A percentile compares a stretch with the other conserved stretches of the same genome.
These are phyloP conservation scores for Hypoxylon trugodes DNA, from an alignment of 495 filamentous ascomycete species.

Conservation along the genomic window DNA sequence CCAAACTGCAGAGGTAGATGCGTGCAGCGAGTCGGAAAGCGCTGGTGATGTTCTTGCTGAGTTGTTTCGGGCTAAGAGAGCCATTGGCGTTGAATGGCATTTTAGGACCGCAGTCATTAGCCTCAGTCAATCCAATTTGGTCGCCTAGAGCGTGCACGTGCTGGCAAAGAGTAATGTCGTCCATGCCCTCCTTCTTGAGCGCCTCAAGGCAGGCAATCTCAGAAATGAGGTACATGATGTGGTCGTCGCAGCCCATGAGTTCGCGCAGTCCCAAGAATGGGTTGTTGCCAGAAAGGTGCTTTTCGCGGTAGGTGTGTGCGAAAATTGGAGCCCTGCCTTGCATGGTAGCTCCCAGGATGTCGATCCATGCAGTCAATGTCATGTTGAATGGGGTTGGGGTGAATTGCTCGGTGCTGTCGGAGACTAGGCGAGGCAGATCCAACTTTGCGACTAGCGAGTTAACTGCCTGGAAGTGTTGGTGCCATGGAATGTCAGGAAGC, in stretches of 20 bases:
- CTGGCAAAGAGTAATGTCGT: constrained; percentile 81
- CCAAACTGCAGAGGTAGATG: constrained; percentile 93
- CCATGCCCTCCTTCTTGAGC: constrained; percentile 81
- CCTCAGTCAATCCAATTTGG: constrained; percentile 84
- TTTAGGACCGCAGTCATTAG: constrained; percentile 56
- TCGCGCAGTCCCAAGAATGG: constrained; percentile 80
- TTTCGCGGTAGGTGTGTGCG: constrained; percentile 89
- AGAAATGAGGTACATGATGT: constrained; percentile 97
- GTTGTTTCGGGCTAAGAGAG: constrained; percentile 78
- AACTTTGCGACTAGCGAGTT: constrained; percentile 83
- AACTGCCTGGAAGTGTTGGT: constrained; percentile 93
- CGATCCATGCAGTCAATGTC: constrained; percentile 94
- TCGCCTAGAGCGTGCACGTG: constrained; percentile 83
- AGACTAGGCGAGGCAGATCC: constrained; percentile 72
- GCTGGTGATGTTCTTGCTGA: constrained; percentile 85
- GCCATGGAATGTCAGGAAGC: constrained; percentile 95
- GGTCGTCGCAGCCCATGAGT: constrained; percentile 97
- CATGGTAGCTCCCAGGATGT: constrained; percentile 96
- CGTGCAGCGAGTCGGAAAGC: constrained; percentile 92
- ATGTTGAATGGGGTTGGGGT: constrained; percentile 89
- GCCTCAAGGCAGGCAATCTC: constrained; percentile 96
- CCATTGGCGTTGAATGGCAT: constrained; percentile 70
- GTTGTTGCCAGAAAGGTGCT: constrained; percentile 78
- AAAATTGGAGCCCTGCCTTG: constrained; percentile 83
- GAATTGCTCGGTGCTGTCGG: constrained; percentile 64